Conservation (phyloP, 2,329 filamentous ascomycete genomes). For the Exserohilum turcica region DNA sequence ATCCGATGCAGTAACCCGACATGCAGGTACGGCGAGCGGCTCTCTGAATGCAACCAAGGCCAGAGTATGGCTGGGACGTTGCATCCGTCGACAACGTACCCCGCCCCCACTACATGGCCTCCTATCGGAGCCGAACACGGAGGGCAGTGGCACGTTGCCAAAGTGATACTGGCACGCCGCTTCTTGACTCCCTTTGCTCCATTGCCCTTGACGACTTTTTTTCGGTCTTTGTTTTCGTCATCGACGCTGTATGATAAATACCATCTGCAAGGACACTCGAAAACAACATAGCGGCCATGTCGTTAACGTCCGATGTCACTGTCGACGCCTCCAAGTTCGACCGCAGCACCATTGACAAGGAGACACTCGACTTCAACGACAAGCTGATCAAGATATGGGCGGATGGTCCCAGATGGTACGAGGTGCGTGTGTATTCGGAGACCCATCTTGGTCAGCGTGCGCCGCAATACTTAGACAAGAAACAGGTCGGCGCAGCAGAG, state of each 20-base stretch:
- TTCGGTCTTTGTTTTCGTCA: too few species aligned
- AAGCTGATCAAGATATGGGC: conserved; percentile 51
- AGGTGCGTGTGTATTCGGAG: conserved; percentile 45
- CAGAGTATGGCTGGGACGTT: neutral
- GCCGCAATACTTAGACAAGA: neutral
- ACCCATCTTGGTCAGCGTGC: neutral
- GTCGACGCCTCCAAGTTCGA: conserved; percentile 54
- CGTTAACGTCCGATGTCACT: conserved; percentile 47
- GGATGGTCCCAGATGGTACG: conserved; percentile 57
- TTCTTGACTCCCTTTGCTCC: neutral
- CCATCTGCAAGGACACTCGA: too few species aligned
- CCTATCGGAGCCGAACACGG: conserved; percentile 1
- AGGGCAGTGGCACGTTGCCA: neutral
- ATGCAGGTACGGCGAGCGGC: neutral
- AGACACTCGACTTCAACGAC: conserved; percentile 54
- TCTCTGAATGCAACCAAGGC: neutral
- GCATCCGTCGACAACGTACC: neutral
- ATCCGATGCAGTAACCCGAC: conserved; percentile 24
- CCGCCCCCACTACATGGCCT: conserved; percentile 11
- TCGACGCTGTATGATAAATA: too few species aligned
- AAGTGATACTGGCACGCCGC: too few species aligned
- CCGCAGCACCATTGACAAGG: conserved; percentile 46
- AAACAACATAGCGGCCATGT: conserved; percentile 26
- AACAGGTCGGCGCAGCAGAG: conserved; percentile 57
- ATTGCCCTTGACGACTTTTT: neutral